Percentiles rank a stretch among this genome's conserved stretches.
Conservation (phyloP, 2,329 filamentous ascomycete genomes). For the Aureobasidium sp. region DNA sequence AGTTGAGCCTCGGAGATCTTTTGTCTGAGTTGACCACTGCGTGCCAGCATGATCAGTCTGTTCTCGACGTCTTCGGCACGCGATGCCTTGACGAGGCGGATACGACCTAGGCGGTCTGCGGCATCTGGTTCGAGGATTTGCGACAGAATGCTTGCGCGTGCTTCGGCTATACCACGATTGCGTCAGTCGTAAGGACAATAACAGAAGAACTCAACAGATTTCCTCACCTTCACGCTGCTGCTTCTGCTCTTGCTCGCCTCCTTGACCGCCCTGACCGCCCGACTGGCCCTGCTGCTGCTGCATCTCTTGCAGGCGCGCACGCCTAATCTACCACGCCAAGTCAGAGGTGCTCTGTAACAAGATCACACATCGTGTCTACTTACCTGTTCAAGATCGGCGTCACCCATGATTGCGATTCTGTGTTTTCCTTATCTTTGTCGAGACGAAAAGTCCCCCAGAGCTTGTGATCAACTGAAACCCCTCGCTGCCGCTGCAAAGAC, state of each 20-base stretch:
- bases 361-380: constrained; percentile 8
- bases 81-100: constrained; percentile 89
- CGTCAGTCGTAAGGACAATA: not conserved
- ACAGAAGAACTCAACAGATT: not conserved
- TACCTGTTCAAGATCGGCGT: constrained; percentile 58
- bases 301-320: constrained; percentile 87
- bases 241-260: constrained; percentile 48
- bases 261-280: constrained; percentile 39
- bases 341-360: not conserved
- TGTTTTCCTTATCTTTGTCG: not conserved
- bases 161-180: constrained; percentile 47
- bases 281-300: constrained; percentile 56
- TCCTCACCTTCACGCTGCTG: constrained; percentile 39
- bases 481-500: not conserved
- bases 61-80: constrained; percentile 88
- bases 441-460: constrained; percentile 6
- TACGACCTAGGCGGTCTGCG: constrained; percentile 84
- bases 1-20: constrained; percentile 91
- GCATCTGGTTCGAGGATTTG: constrained; percentile 95
- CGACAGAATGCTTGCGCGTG: constrained; percentile 66
- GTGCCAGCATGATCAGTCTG: constrained; percentile 82
- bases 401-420: constrained; percentile 41
- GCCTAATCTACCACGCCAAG: constrained; percentile 58
- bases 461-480: not conserved
- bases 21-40: constrained; percentile 72